These are phyloP conservation scores for Collybia nuda DNA, from an alignment of 768 basidiomycete species.

Conservation along the genomic window DNA sequence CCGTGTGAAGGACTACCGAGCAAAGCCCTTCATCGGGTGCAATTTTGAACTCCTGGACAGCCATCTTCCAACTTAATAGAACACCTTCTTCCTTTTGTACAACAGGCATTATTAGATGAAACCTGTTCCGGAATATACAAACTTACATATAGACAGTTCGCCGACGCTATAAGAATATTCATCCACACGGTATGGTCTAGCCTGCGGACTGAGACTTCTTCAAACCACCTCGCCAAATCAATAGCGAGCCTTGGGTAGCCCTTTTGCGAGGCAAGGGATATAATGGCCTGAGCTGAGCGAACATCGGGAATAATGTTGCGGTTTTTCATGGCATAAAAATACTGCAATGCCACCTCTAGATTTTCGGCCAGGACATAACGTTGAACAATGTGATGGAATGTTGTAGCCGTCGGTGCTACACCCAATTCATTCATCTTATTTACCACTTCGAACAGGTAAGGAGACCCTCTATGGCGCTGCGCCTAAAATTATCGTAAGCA, in stretches of 20 bases:
- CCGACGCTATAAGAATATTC: constrained; percentile 62
- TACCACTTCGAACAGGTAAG: constrained; percentile 48
- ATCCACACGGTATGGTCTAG: constrained; percentile 62
- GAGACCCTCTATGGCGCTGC: constrained; percentile 34
- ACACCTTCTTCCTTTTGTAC: constrained; percentile 64
- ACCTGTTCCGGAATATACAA: not conserved
- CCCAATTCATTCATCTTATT: constrained; percentile 52
- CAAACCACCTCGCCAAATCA: constrained; percentile 65
- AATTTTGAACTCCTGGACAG: constrained; percentile 50
- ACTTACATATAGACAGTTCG: constrained; percentile 68
- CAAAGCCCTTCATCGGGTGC: constrained; percentile 77
- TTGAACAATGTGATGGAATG: constrained; percentile 53
- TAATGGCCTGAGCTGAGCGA: constrained; percentile 47
- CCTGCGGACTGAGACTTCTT: constrained; percentile 50
- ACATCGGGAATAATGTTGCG: constrained; percentile 51
- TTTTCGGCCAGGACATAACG: constrained; percentile 46
- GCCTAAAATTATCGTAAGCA: constrained; percentile 36
- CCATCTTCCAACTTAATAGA: constrained; percentile 56
- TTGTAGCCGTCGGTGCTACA: constrained; percentile 49
- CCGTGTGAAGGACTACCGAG: constrained; percentile 66
- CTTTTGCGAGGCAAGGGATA: constrained; percentile 50
- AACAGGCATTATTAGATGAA: constrained; percentile 3
- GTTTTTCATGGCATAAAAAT: constrained; percentile 56
- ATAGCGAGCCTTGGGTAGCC: constrained; percentile 67
- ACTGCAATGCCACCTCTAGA: constrained; percentile 65